Evolutionary conservation across 2,329 filamentous ascomycete species (phyloP).

Genomic region (Trichoderma sp.): DNA sequence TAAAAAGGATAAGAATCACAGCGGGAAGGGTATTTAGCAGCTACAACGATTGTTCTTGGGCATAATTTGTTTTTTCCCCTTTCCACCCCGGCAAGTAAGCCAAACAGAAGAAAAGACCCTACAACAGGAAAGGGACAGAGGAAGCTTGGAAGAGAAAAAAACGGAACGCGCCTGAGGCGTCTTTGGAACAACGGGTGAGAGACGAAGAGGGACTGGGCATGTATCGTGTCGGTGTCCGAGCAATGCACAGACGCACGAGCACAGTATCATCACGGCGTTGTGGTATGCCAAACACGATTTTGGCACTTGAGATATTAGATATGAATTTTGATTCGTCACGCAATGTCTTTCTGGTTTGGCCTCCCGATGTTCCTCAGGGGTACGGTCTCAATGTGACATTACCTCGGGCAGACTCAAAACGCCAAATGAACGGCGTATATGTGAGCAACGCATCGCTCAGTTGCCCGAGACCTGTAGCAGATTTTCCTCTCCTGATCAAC

Average conservation of each 20-base stretch:
- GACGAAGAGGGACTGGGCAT: constrained; percentile 37
- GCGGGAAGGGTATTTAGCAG: not conserved
- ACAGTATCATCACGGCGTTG: constrained; percentile 44
- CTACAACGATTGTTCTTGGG: constrained; percentile 21
- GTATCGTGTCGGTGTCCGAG: constrained; percentile 36
- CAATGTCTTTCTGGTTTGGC: constrained; percentile 23
- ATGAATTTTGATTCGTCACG: constrained; percentile 41
- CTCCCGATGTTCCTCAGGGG: constrained; percentile 16
- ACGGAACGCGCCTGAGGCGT: constrained; percentile 28
- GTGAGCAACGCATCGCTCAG: too few species aligned
- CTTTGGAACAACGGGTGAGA: constrained; percentile 34
- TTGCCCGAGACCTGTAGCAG: too few species aligned
- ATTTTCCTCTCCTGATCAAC: not conserved
- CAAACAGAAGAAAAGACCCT: not conserved
- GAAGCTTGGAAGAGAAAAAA: constrained; percentile 8
- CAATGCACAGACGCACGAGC: constrained; percentile 26
- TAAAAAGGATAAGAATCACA: constrained; percentile 33
- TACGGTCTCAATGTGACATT: constrained; percentile 23
- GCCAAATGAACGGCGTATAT: not conserved
- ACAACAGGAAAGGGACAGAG: constrained; percentile 14
- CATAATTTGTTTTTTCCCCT: constrained; percentile 18
- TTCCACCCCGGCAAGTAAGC: constrained; percentile 5
- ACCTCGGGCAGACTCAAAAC: too few species aligned
- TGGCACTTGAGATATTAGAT: constrained; percentile 40
- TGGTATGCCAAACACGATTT: constrained; percentile 39